Conservation (phyloP, 805 yeast genomes). For the Candida vaughaniae region DNA sequence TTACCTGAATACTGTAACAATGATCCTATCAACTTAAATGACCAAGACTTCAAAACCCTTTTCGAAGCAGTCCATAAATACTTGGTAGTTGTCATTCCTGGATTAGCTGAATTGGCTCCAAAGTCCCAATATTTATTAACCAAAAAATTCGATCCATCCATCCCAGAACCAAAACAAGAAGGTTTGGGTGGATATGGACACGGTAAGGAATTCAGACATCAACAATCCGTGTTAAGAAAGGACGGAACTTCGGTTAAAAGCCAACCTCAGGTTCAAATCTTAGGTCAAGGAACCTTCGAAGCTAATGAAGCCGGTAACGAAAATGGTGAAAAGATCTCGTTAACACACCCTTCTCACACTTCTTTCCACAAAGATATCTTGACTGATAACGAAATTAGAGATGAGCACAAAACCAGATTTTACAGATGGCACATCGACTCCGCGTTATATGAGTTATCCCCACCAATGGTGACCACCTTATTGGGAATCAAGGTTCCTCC, state of each 20-base stretch:
- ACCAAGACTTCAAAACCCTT: conserved; percentile 60
- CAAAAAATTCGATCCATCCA: conserved; percentile 72
- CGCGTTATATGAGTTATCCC: conserved; percentile 80
- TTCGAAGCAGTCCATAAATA: conserved; percentile 65
- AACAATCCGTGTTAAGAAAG: conserved; percentile 63
- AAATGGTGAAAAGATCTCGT: conserved; percentile 56
- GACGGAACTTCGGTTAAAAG: conserved; percentile 79
- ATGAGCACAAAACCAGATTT: conserved; percentile 67
- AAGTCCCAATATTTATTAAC: conserved; percentile 75
- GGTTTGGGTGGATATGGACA: conserved; percentile 71
- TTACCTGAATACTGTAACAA: conserved; percentile 64
- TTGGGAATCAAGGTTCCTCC: conserved; percentile 82
- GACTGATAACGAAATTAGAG: conserved; percentile 59
- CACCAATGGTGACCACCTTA: conserved; percentile 83
- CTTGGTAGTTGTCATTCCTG: conserved; percentile 73
- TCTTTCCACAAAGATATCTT: conserved; percentile 72
- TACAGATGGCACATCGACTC: conserved; percentile 95
- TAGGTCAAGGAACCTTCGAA: conserved; percentile 76
- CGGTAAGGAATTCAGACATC: conserved; percentile 63
- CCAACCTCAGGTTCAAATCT: conserved; percentile 88
- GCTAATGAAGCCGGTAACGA: conserved; percentile 55
- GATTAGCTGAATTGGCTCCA: conserved; percentile 67
- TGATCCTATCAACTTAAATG: conserved; percentile 69
- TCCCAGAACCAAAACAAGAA: conserved; percentile 39
- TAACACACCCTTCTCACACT: conserved; percentile 84